A percentile compares a stretch with the other conserved stretches of the same genome.
Conservation (phyloP, 2,329 filamentous ascomycete species). For the Ophiostoma ips region DNA sequence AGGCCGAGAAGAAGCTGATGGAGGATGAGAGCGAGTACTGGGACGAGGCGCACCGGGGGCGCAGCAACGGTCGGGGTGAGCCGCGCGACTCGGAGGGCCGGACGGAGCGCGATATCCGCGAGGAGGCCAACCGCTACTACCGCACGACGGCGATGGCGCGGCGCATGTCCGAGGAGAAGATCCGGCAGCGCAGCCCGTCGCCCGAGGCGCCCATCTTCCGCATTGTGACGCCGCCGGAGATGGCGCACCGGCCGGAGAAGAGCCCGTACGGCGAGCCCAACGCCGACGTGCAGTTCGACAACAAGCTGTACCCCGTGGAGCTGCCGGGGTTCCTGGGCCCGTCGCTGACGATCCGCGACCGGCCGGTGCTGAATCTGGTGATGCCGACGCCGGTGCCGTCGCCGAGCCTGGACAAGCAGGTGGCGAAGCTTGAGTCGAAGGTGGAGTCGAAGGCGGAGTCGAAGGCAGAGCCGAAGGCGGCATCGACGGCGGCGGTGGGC, state of each 20-base stretch:
- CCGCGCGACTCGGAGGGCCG: conserved; percentile 11
- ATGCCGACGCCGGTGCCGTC: conserved; percentile 43
- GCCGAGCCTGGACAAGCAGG: conserved; percentile 31
- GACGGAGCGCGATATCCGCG: conserved; percentile 24
- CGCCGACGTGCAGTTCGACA: conserved; percentile 48
- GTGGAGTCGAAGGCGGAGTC: not conserved
- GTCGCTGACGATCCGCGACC: conserved; percentile 29
- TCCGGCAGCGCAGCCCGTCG: conserved; percentile 37
- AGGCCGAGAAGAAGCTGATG: conserved; percentile 30
- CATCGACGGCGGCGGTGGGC: too few relatives aligned
- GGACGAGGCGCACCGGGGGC: conserved; percentile 12
- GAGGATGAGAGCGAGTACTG: conserved; percentile 23
- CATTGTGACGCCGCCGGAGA: conserved; percentile 42
- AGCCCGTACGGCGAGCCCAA: conserved; percentile 43
- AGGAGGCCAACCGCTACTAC: conserved; percentile 44
- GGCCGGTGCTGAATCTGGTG: conserved; percentile 47
- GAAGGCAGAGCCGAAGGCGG: too few relatives aligned
- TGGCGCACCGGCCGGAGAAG: conserved; percentile 30
- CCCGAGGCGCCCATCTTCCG: conserved; percentile 26
- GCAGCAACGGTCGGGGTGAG: conserved; percentile 5
- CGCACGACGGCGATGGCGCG: conserved; percentile 40
- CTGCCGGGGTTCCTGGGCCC: conserved; percentile 18
- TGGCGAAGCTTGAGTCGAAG: conserved; percentile 6
- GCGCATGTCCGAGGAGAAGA: conserved; percentile 38
- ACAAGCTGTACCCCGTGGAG: not conserved